Evolutionary conservation across 2,329 filamentous ascomycete species (phyloP), one percentile per base, ranked within the genome.

Genomic region (Beauveria sp.): DNA sequence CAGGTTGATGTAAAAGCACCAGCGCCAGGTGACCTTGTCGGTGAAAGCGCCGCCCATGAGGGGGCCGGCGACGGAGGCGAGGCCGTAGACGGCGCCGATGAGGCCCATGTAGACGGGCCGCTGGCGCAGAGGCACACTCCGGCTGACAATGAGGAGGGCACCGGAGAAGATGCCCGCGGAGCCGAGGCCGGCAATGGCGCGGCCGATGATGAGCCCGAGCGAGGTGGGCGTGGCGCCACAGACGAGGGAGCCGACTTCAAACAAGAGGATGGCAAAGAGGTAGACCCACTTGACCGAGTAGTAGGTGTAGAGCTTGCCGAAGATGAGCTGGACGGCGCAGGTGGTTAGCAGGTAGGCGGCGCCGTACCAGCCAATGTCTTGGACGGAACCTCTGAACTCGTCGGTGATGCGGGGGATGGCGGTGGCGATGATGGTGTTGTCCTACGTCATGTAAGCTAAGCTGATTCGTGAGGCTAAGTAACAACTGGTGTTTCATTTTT

Each of bases 251-350:
- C 75, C 74, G 24, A 75, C 62, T 57, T 76, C 74, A 43, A 77
- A 76, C 31, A 77, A 61, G 34, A 66, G 20, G 67, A 65, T 18
- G 55, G 56, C n/a, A 75, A 61, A 63, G 69, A 75, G 26, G 72
- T 45, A 48, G 58, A 58, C 57, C 83, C 81, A 61, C 80, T 81
- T 81, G 64, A 77, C 75, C 59, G 79, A 74, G 64, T 81, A 82
- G 61, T 79, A 79, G 66, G 77, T 80, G 69, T 80, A 83, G 48
- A 82, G 73, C 60, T 79, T 72, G 24, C 80, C 80, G 65, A 80
- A 81, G n/a, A 81, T 66, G 26, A 80, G 71, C 66, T 81, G 78
- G 20, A 77, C 79, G 26, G 78, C 77, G 14, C 79, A 75, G 14
- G 79, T 79, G 26, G 81, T 83, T 65, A 84, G 72, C 52, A 75